Evolutionary conservation across 169 alveolate species (phyloP).

Genomic region (Perkinsus chesapeaki): DNA sequence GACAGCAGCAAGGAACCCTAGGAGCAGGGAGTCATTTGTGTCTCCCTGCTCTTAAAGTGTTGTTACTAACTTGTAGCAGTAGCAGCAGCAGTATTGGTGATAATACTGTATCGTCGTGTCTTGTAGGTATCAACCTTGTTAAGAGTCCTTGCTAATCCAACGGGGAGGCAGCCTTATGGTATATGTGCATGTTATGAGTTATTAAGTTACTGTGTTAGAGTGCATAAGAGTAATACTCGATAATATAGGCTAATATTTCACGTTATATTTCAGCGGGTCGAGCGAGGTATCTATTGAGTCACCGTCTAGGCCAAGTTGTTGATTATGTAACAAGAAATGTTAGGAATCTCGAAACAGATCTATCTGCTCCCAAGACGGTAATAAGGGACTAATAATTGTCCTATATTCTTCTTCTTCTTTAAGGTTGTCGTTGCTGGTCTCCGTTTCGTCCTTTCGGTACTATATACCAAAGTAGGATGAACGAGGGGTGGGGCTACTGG

Average conservation of each 20-base stretch:
- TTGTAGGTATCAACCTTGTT: neutral
- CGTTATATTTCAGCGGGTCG: neutral
- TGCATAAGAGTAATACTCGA: neutral
- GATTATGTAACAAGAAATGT: neutral
- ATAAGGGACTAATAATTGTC: neutral
- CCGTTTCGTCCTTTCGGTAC: neutral
- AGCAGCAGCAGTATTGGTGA: neutral
- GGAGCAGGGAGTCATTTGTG: too few relatives aligned
- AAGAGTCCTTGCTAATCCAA: neutral
- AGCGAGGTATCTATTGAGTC: neutral
- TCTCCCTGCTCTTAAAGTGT: neutral
- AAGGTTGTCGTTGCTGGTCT: neutral
- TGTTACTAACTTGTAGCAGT: neutral
- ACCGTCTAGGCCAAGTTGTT: neutral
- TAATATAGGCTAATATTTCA: neutral
- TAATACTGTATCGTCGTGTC: neutral
- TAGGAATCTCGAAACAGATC: neutral
- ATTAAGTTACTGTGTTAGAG: neutral
- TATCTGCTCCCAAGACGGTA: neutral
- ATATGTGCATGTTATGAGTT: neutral
- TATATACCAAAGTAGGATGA: neutral
- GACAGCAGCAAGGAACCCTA: too few relatives aligned
- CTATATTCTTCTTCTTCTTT: neutral
- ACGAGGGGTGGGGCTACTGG: too few relatives aligned
- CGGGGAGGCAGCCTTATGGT: neutral